Percentiles rank a stretch among this genome's conserved stretches.
phyloP scores from a whole-genome alignment of 345 rosid species.

The Moringa oleifera region DNA sequence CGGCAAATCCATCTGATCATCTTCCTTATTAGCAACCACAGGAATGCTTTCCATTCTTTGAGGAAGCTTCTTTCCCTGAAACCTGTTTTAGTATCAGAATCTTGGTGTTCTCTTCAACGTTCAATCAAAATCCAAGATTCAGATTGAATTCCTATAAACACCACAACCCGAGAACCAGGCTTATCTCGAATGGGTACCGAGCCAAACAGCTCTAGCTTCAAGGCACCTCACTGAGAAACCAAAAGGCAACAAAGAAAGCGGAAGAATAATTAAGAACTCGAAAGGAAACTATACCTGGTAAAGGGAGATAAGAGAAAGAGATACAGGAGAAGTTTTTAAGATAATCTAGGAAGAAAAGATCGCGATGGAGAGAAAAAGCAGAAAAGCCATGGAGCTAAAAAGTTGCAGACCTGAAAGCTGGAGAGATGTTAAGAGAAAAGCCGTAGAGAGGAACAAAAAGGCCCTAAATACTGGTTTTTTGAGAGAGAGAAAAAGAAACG shows the following conservation, averaged over 20 bases:
- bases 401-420: slow-evolving; percentile 30
- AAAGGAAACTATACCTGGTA: no score
- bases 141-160: neutral
- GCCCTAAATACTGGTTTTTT: slow-evolving; percentile 32
- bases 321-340: slow-evolving; percentile 12
- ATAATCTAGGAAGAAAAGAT: slow-evolving; percentile 21
- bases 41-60: slow-evolving; percentile 42
- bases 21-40: slow-evolving; percentile 49
- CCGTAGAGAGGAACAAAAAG: slow-evolving; percentile 14
- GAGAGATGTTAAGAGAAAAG: slow-evolving; percentile 19
- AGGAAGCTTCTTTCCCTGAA: no score
- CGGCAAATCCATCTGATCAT: slow-evolving; percentile 69
- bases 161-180: no score
- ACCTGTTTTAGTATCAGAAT: no score
- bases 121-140: slow-evolving; percentile 26
- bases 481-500: slow-evolving; percentile 50
- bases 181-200: no score
- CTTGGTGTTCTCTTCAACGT: no score
- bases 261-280: no score
- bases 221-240: slow-evolving; percentile 8
- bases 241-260: no score
- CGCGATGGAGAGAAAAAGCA: slow-evolving; percentile 24
- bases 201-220: slow-evolving; percentile 6
- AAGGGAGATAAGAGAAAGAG: slow-evolving; percentile 4
- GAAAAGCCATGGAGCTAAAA: slow-evolving; percentile 34